These are phyloP conservation scores for Microcyclospora tardicrescens DNA, from an alignment of 2,329 filamentous ascomycete species.

Conservation along the genomic window DNA sequence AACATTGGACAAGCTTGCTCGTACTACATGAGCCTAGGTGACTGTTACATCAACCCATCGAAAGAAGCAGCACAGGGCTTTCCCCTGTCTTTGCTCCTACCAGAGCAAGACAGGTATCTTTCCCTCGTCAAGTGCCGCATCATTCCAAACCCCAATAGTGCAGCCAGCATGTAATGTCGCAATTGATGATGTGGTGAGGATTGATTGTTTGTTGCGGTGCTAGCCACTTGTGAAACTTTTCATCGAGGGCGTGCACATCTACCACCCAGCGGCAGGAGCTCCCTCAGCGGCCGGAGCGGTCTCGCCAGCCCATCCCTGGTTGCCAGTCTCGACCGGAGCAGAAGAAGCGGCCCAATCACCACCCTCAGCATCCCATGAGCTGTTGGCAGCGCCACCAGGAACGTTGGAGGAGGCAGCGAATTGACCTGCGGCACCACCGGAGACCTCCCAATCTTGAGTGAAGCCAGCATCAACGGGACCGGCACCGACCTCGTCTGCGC, in stretches of 20 bases:
- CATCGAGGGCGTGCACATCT: conserved; percentile 20
- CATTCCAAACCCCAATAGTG: conserved; percentile 26
- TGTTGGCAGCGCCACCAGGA: conserved; percentile 46
- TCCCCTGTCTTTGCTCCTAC: conserved; percentile 53
- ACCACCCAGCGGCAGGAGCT: conserved; percentile 31
- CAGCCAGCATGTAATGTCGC: conserved; percentile 19
- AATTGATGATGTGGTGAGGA: conserved; percentile 3
- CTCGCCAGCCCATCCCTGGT: conserved; percentile 39
- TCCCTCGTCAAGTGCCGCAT: conserved; percentile 93
- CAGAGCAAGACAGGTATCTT: conserved; percentile 69
- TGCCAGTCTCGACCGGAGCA: conserved; percentile 31
- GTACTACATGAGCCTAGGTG: conserved; percentile 11
- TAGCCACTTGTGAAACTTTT: conserved; percentile 5
- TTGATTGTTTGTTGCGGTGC: neutral
- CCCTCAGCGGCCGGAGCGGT: conserved; percentile 20
- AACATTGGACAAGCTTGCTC: neutral
- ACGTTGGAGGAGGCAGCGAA: conserved; percentile 49
- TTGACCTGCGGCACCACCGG: conserved; percentile 47
- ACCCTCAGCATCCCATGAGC: conserved; percentile 52
- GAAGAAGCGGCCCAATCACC: conserved; percentile 56
- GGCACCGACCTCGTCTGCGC: conserved; percentile 71
- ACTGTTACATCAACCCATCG: conserved; percentile 17
- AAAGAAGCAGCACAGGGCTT: conserved; percentile 71
- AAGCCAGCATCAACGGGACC: conserved; percentile 69
- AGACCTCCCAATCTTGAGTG: conserved; percentile 76